Evolutionary conservation across 306 rosid genomes (phyloP), one percentile per base, ranked within the genome.

Genomic region (Sicyos baderoa): DNA sequence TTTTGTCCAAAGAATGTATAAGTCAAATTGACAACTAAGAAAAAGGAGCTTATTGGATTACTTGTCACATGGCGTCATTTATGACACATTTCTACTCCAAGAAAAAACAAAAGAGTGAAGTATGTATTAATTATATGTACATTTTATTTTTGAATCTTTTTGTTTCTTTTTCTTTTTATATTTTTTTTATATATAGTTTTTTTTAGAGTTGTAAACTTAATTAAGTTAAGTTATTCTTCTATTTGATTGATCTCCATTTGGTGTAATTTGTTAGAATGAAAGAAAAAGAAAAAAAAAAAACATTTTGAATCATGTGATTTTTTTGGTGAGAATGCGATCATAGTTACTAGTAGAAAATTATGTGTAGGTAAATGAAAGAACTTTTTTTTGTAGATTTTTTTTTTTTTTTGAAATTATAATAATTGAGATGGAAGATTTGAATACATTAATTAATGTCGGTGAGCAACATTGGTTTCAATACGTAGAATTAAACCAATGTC

Each of bases 1-100:
- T 86, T 74, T 25, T 81, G 51, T 54, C 72, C 45, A 40, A 40
- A 40, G n/a, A 1, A n/a, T 17, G 22, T 52, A 1, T 7, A n/a
- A 18, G 2, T 51, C 21, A 6, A 16, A 52, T 17, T 52, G 22
- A 52, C 56, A 52, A 17, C 56, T 52, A 52, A 19, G 22, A 19
- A 6, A 52, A 52, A 0, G 22, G 7, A n/a, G 45, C 17, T 6
- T 17, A 52, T 2, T 8, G 11, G 11, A 7, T 3, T 52, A 52
- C 45, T 40, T n/a, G 0, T 19, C 56, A 52, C 23, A 0, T 52
- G 55, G 10, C 22, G n/a, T n/a, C n/a, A 52, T n/a, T 51, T 52
- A 52, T 6, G 22, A 0, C 9, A 22, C 12, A 37, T 4, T 7
- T 52, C 11, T 52, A 11, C 22, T 52, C 22, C 6, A 52, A 1